Base-by-base conservation (phyloP, 148 eudicot species). In the Talinum fruticosum region DNA sequence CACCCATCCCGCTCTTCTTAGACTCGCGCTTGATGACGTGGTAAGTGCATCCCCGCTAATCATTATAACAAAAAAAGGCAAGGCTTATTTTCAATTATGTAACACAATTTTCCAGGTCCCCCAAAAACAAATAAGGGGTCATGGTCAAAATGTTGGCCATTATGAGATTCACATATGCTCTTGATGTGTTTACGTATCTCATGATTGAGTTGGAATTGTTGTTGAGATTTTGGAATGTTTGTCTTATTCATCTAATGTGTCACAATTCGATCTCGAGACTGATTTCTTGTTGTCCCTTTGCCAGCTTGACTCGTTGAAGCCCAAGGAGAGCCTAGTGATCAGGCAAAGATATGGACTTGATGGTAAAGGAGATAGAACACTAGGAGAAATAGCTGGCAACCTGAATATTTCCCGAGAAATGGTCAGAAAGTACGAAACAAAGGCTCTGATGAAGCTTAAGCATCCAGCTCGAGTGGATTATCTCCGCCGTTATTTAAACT, bases 21-120 rank as follows among this genome's bases (percentile, higher is more conserved):
- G 99, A 87, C 95, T 96, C 79, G 97, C 99, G 74, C 86, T 96
- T 6, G 99, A 96, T 84, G 97, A 96, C 86, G 99, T 96, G 85
- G 99, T 96, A 87, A 86, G 34, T 78, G 24, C 72, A 72, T 5
- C 64, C 64, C 7, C n/a, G 26, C 64, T 59, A n/a, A 8, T 59
- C n/a, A 59, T 59, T 15, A 7, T 49, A n/a, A n/a, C n/a, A n/a
- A n/a, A n/a, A n/a, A n/a, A n/a, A n/a, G n/a, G n/a, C n/a, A n/a
- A n/a, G n/a, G n/a, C n/a, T n/a, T n/a, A n/a, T n/a, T n/a, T n/a
- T n/a, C 47, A 41, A 41, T 41, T 41, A 41, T 41, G 13, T 0
- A 41, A 14, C 47, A 38, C 8, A 38, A 1, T 4, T 10, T 10
- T 10, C 54, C 18, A 13, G 19, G n/a, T n/a, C 53, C 10, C 53